These are phyloP conservation scores for Penicillium sp. DNA, from an alignment of 2,329 filamentous ascomycete species.

Conservation along the genomic window DNA sequence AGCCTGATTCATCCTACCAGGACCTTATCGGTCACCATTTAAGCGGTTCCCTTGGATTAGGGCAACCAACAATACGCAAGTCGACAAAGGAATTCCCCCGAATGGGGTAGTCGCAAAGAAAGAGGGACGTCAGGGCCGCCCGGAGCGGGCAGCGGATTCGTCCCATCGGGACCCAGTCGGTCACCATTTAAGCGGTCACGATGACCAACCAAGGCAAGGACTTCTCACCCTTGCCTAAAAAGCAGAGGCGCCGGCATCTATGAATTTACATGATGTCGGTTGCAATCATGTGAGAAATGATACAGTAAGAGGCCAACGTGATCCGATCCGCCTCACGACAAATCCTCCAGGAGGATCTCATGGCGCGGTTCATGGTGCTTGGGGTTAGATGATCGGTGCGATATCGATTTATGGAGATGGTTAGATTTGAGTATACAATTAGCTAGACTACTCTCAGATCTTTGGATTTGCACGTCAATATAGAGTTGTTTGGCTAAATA, in stretches of 20 bases:
- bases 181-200: neutral
- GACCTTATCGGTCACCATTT: neutral
- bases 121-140: neutral
- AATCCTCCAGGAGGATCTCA: neutral
- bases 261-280: neutral
- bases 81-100: neutral
- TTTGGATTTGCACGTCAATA: conserved; percentile 6
- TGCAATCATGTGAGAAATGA: neutral
- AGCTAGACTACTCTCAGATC: conserved; percentile 5
- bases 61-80: neutral
- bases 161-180: neutral
- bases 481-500: conserved; percentile 3
- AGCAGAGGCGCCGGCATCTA: neutral
- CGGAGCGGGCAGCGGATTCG: neutral
- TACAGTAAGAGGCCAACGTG: neutral
- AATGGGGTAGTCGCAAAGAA: neutral
- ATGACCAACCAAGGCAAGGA: neutral
- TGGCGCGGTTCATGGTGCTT: neutral
- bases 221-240: neutral
- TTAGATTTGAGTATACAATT: neutral
- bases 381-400: neutral
- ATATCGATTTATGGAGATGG: neutral
- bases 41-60: neutral
- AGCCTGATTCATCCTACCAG: neutral
- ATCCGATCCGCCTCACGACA: neutral